Evolutionary conservation across 768 basidiomycete genomes (phyloP), one percentile per base, ranked within the genome.

Genomic region (Inosperma sp.): DNA sequence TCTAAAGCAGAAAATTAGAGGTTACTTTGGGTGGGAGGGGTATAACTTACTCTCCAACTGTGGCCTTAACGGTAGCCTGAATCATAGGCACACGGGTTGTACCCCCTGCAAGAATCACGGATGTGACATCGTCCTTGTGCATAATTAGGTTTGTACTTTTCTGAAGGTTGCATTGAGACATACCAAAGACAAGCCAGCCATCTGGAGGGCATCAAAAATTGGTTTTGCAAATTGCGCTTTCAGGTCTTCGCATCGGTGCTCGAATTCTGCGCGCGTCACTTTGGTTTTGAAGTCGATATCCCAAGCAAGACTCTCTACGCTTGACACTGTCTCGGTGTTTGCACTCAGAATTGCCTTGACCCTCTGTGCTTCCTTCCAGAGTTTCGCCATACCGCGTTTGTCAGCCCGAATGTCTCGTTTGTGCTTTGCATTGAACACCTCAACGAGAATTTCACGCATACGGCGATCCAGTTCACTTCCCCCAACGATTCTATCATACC

Each of bases 291-390:
- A 95, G 66, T 99, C 96, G 30, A 95, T 80, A 60, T 98, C 96
- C 64, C 86, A 86, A 30, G 84, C 87, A 7, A 91, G 65, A 56
- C 89, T 91, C 69, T 99, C 96, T 22, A 98, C 81, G 82, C 89
- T 76, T 3, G 88, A 79, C 31, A 68, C 72, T 6, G 86, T 86
- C 26, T 95, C 93, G 12, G 75, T 73, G 62, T 99, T 99, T 30
- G 95, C 96, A 65, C 93, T 96, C 53, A 99, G 69, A 56, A 99
- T 87, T 7, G 83, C 77, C 72, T 98, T 99, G 59, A 97, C 80
- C 52, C 94, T 80, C 14, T 80, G 81, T 1, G 95, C 91, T 68
- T 99, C 96, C 65, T 94, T 95, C 82, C 90, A 87, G 5, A 98
- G 71, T 68, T 94, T 95, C 4, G 90, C 88, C 85, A 96, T 87